Evolutionary conservation across 768 basidiomycete genomes (phyloP), one percentile per base, ranked within the genome.

Genomic region (Boletales sp.): DNA sequence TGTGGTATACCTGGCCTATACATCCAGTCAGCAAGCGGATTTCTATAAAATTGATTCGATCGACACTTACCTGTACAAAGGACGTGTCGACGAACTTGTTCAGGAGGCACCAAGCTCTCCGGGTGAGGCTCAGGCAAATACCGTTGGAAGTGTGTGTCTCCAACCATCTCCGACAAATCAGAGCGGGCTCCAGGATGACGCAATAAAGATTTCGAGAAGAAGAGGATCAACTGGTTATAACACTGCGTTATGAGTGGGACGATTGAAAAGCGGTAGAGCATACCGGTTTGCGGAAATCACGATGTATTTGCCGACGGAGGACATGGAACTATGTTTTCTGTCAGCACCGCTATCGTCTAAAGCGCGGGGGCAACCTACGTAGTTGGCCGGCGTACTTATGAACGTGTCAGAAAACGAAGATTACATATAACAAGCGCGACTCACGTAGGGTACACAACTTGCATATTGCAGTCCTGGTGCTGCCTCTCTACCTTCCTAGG

Each of bases 391-490:
- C 1, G 95, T 95, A 21, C 89, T 90, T 54, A 41, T 6, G n/a
- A 30, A 38, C 52, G 13, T 53, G 47, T 57, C 56, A 61, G 47
- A 45, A 40, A 46, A 6, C n/a, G 0, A 7, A 34, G 38, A 38
- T 12, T 11, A 14, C 21, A 38, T 41, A 35, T 21, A 25, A 28
- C 13, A 50, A 49, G 28, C 2, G 36, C 9, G 32, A 77, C 87
- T 69, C 64, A 90, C 87, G 94, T 94, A 5, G 94, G 90, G 72
- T 98, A 98, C 28, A 95, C 92, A 57, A 99, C 87, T 72, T 98
- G 96, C 91, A 98, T 92, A 67, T 98, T 99, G 72, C 94, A 96
- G 68, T 99, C 96, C 74, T 99, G 96, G 65, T 97, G 94, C 62
- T 96, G 94, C 41, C 96, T 75, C 64, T 94, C 91, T 53, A 94